Percentiles rank a stretch among this genome's conserved stretches.
These are phyloP conservation scores for Naganishia cerealis DNA, from an alignment of 1,284 basidiomycete genomes.

Conservation along the genomic window DNA sequence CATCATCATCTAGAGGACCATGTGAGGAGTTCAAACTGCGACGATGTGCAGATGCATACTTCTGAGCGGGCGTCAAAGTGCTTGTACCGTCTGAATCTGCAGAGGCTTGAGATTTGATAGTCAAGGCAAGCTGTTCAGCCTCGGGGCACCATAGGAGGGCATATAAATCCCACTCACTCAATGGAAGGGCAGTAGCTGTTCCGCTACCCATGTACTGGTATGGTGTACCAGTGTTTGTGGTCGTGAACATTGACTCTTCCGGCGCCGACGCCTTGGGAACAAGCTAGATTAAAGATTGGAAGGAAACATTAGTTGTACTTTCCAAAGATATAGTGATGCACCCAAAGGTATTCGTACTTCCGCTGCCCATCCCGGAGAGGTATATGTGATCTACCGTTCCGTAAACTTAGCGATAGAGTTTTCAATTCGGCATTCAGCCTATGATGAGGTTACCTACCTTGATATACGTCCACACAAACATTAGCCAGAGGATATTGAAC, in stretches of 20 bases:
- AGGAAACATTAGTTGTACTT: slow-evolving; percentile 9
- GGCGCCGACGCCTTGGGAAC: slow-evolving; percentile 47
- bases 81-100: neutral
- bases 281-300: slow-evolving; percentile 38
- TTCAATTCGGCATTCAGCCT: neutral
- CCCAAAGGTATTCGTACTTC: slow-evolving; percentile 58
- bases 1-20: neutral
- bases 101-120: neutral
- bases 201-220: slow-evolving; percentile 14
- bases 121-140: neutral
- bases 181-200: neutral
- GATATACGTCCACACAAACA: slow-evolving; percentile 70
- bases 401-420: neutral
- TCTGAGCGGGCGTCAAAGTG: slow-evolving; percentile 15
- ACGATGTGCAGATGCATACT: slow-evolving; percentile 12
- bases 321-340: neutral
- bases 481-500: slow-evolving; percentile 64
- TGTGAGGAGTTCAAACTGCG: slow-evolving; percentile 6
- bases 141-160: neutral
- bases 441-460: slow-evolving; percentile 57
- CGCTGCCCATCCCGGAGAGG: slow-evolving; percentile 67
- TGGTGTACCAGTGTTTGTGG: slow-evolving; percentile 25
- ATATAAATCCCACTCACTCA: neutral
- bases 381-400: slow-evolving; percentile 59
- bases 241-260: slow-evolving; percentile 26